phyloP scores from a whole-genome alignment of 2,329 filamentous ascomycete genomes.

The Exophiala phaeomuriformis region DNA sequence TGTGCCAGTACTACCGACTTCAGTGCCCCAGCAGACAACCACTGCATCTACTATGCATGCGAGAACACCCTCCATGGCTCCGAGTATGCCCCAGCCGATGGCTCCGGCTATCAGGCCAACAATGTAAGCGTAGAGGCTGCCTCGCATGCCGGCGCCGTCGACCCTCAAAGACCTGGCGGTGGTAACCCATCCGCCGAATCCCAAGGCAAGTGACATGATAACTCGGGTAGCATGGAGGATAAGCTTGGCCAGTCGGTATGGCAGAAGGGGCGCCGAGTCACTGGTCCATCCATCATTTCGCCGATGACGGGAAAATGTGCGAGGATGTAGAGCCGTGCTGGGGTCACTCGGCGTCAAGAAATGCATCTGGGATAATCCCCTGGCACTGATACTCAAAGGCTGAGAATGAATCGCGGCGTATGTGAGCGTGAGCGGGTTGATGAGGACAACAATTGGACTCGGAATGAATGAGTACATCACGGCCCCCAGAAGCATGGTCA shows the following conservation, averaged over 20 bases:
- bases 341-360: conserved; percentile 67
- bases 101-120: conserved; percentile 87
- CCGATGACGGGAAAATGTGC: conserved; percentile 30
- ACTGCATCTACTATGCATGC: conserved; percentile 82
- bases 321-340: conserved; percentile 56
- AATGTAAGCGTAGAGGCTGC: conserved; percentile 89
- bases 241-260: conserved; percentile 85
- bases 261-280: conserved; percentile 54
- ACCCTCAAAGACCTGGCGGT: conserved; percentile 73
- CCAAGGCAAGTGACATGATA: conserved; percentile 81
- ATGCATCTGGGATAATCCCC: conserved; percentile 72
- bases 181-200: conserved; percentile 94
- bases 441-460: conserved; percentile 74
- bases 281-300: conserved; percentile 30
- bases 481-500: conserved; percentile 62
- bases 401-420: conserved; percentile 92
- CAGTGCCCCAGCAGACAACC: conserved; percentile 90
- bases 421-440: conserved; percentile 84
- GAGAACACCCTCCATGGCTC: conserved; percentile 81
- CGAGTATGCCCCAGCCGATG: conserved; percentile 89
- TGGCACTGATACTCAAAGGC: conserved; percentile 66
- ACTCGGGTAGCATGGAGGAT: conserved; percentile 84
- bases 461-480: conserved; percentile 75
- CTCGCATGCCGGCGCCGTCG: conserved; percentile 51
- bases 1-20: conserved; percentile 58